Percentiles rank a stretch among this genome's conserved stretches.
These are phyloP conservation scores for Exserohilum rostratum DNA, from an alignment of 2,329 filamentous ascomycete species.

Conservation along the genomic window DNA sequence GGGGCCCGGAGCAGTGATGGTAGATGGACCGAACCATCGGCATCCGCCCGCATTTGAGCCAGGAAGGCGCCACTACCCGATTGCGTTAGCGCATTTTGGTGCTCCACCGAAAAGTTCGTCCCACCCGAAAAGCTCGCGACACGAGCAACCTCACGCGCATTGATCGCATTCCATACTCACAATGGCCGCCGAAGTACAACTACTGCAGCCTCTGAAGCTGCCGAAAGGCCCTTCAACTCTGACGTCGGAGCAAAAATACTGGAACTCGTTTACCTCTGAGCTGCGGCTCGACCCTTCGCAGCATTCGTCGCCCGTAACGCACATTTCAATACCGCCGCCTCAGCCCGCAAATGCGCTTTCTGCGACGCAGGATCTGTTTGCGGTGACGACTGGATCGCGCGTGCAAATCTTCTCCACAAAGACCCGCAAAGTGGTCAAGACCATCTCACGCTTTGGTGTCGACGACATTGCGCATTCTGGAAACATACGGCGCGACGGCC, in stretches of 20 bases:
- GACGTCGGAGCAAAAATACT: conserved; percentile 93
- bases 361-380: conserved; percentile 71
- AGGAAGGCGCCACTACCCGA: conserved; percentile 15
- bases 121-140: conserved; percentile 14
- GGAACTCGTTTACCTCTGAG: conserved; percentile 92
- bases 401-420: conserved; percentile 93
- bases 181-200: conserved; percentile 88
- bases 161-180: conserved; percentile 21
- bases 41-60: conserved; percentile 8
- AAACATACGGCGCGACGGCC: conserved; percentile 85
- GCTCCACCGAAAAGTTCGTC: conserved; percentile 33
- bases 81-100: conserved; percentile 16
- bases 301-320: conserved; percentile 85
- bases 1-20: neutral
- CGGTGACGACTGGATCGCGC: conserved; percentile 90
- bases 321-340: conserved; percentile 75
- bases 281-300: conserved; percentile 83
- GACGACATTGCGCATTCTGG: conserved; percentile 89
- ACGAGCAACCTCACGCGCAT: conserved; percentile 18
- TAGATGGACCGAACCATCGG: conserved; percentile 9
- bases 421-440: conserved; percentile 90
- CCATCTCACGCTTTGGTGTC: conserved; percentile 80
- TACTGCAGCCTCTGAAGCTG: conserved; percentile 80
- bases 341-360: conserved; percentile 46
- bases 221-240: conserved; percentile 80